phyloP scores from a whole-genome alignment of 2,329 filamentous ascomycete genomes.

The Alternaria gansuensis region DNA sequence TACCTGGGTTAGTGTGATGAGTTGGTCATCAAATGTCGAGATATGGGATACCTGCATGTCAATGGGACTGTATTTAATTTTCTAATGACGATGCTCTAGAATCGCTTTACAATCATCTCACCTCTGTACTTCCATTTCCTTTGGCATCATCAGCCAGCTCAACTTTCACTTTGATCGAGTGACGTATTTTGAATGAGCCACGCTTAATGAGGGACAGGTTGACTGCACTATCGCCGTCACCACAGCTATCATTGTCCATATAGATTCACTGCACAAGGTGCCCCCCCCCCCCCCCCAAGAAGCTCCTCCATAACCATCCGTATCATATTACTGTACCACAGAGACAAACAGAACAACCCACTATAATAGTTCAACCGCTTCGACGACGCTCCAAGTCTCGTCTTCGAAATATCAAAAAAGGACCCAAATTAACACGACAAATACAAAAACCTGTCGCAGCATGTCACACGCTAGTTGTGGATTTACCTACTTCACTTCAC shows the following conservation, averaged over 20 bases:
- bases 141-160: neutral
- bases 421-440: neutral
- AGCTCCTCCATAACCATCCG: neutral
- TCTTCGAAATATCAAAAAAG: neutral
- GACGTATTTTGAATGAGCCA: neutral
- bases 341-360: neutral
- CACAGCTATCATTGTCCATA: neutral
- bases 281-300: neutral
- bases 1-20: conserved; percentile 16
- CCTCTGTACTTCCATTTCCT: neutral
- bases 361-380: neutral
- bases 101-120: conserved; percentile 3
- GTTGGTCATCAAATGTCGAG: conserved; percentile 12
- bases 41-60: conserved; percentile 12
- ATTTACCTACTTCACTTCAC: neutral
- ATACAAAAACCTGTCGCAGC: neutral
- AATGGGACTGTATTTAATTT: conserved; percentile 41
- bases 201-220: neutral
- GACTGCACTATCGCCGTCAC: neutral
- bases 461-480: conserved; percentile 6
- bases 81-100: conserved; percentile 40
- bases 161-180: neutral
- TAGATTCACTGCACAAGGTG: neutral
- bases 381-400: neutral
- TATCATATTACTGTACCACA: neutral